Evolutionary conservation across 805 yeast species (phyloP).

Genomic region (Saturnispora quitensis): DNA sequence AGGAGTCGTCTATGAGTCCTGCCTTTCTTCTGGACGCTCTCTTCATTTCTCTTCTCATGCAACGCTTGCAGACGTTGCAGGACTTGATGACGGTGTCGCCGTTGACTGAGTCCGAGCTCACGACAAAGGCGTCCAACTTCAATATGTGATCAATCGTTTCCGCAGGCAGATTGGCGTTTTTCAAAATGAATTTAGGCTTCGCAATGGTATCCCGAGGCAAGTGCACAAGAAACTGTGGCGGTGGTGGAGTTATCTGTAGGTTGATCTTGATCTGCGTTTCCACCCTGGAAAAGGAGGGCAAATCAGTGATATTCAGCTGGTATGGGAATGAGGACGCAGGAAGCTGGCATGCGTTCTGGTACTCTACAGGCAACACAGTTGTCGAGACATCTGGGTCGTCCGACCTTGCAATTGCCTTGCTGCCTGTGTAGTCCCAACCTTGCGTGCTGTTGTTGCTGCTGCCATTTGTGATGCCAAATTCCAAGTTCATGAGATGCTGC

Average conservation of each 20-base stretch:
- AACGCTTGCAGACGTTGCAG: slow-evolving; percentile 77
- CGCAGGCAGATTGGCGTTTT: slow-evolving; percentile 36
- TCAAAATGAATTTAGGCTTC: slow-evolving; percentile 71
- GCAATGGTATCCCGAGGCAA: slow-evolving; percentile 83
- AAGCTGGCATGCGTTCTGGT: slow-evolving; percentile 15
- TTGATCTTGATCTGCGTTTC: slow-evolving; percentile 89
- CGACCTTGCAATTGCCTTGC: slow-evolving; percentile 8
- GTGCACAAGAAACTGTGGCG: slow-evolving; percentile 62
- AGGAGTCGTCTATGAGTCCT: slow-evolving; percentile 62
- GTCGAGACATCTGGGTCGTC: slow-evolving; percentile 22
- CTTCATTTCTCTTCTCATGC: slow-evolving; percentile 88
- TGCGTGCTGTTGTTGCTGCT: not conserved
- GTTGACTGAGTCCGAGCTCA: slow-evolving; percentile 24
- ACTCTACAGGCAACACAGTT: slow-evolving; percentile 23
- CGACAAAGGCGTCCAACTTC: slow-evolving; percentile 72
- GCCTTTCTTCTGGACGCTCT: slow-evolving; percentile 88
- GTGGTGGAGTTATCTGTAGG: slow-evolving; percentile 64
- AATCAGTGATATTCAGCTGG: slow-evolving; percentile 43
- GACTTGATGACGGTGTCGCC: slow-evolving; percentile 22
- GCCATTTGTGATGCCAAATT: not conserved
- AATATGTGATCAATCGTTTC: slow-evolving; percentile 46
- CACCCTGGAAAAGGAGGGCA: slow-evolving; percentile 81
- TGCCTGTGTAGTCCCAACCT: slow-evolving; percentile 10
- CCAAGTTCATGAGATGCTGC: not conserved
- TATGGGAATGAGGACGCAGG: slow-evolving; percentile 32